phyloP scores from a whole-genome alignment of 176 grass and related monocot species.

The Bothriochloa decipiens region DNA sequence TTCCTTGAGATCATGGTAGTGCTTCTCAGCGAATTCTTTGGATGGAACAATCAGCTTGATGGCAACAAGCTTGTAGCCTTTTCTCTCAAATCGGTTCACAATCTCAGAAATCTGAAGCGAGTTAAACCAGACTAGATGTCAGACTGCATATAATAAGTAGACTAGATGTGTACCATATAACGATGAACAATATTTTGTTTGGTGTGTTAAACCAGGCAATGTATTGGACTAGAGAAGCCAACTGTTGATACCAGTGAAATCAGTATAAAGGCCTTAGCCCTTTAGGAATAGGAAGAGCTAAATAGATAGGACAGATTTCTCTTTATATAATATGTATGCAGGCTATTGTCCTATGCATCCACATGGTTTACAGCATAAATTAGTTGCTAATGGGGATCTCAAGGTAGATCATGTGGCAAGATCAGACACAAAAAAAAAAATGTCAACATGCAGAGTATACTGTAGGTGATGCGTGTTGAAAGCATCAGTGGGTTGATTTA shows the following conservation, averaged over 20 bases:
- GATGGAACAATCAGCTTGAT: constrained; percentile 89
- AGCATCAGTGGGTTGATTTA: background rate
- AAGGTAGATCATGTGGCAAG: background rate
- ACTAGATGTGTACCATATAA: background rate
- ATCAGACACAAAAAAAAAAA: background rate
- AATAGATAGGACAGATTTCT: background rate
- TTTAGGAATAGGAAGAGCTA: background rate
- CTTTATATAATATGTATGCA: background rate
- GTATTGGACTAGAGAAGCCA: background rate
- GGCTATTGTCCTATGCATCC: background rate
- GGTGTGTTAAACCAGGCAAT: background rate
- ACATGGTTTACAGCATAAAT: background rate
- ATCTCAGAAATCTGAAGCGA: constrained; percentile 77
- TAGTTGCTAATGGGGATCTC: background rate
- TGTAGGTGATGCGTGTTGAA: background rate
- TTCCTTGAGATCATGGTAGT: constrained; percentile 90
- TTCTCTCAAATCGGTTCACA: constrained; percentile 79
- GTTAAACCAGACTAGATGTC: no score
- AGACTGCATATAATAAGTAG: background rate
- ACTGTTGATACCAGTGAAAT: background rate
- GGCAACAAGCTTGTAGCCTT: constrained; percentile 90
- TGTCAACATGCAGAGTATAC: background rate
- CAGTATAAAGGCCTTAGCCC: background rate
- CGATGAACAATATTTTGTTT: background rate
- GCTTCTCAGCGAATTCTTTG: constrained; percentile 80